These are phyloP conservation scores for Aspergillus carlsbadensis DNA, from an alignment of 495 filamentous ascomycete genomes.

Conservation along the genomic window DNA sequence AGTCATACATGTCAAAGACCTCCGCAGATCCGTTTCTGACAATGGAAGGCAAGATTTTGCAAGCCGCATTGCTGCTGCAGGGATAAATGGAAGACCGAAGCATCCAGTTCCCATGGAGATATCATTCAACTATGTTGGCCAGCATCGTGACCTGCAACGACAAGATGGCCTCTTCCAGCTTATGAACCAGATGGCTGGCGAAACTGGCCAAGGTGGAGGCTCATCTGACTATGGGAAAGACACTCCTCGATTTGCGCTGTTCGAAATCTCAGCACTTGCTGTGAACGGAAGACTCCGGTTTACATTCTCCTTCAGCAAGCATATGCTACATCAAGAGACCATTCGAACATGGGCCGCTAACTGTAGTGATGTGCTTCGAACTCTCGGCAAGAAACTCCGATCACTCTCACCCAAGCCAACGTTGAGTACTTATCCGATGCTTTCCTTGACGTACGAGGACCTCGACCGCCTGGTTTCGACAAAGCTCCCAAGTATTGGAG, in stretches of 20 bases:
- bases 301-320: conserved; percentile 62
- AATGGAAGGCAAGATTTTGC: conserved; percentile 54
- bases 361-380: conserved; percentile 55
- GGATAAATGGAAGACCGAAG: conserved; percentile 35
- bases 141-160: conserved; percentile 61
- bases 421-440: conserved; percentile 60
- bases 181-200: conserved; percentile 49
- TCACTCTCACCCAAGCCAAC: conserved; percentile 52
- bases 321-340: conserved; percentile 55
- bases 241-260: conserved; percentile 61
- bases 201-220: conserved; percentile 41
- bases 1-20: conserved; percentile 46
- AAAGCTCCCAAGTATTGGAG: conserved; percentile 47
- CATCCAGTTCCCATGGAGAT: conserved; percentile 65
- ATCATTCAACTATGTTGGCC: conserved; percentile 68
- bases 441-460: conserved; percentile 58
- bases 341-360: conserved; percentile 59
- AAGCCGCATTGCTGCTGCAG: conserved; percentile 45
- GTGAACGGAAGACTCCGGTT: conserved; percentile 60
- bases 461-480: conserved; percentile 47
- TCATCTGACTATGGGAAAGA: conserved; percentile 58
- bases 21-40: conserved; percentile 39
- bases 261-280: conserved; percentile 63
- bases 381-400: conserved; percentile 49
- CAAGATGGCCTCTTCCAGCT: conserved; percentile 61